Evolutionary conservation across 768 basidiomycete genomes (phyloP).

Genomic region (Leccinum subtestaceum): DNA sequence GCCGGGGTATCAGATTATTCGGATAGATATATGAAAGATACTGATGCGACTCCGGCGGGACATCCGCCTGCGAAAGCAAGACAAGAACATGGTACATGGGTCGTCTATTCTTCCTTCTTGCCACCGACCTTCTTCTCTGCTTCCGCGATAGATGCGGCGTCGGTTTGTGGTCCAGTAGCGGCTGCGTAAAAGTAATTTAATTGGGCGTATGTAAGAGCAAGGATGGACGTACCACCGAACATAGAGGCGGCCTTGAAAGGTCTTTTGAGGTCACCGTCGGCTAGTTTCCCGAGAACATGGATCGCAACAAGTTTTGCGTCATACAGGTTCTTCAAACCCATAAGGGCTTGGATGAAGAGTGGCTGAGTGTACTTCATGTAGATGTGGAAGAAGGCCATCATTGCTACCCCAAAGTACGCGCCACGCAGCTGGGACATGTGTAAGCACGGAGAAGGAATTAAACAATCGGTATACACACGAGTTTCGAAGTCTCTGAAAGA

Average conservation of each 20-base stretch:
- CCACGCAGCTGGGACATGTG: constrained; percentile 48
- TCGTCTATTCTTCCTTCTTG: constrained; percentile 72
- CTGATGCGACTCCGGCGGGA: background rate
- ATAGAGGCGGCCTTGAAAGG: constrained; percentile 81
- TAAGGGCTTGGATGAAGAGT: constrained; percentile 90
- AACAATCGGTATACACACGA: constrained; percentile 46
- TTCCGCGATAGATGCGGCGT: constrained; percentile 81
- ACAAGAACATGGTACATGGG: constrained; percentile 6
- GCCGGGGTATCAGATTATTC: constrained; percentile 1
- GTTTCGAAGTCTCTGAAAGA: constrained; percentile 81
- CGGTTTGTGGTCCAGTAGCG: constrained; percentile 73
- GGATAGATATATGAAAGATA: constrained; percentile 15
- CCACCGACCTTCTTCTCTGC: constrained; percentile 81
- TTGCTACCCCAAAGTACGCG: constrained; percentile 72
- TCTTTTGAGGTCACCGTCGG: constrained; percentile 84
- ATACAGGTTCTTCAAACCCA: constrained; percentile 89
- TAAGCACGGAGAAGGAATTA: background rate
- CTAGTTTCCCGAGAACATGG: constrained; percentile 73
- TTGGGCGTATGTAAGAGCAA: background rate
- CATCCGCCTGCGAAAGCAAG: constrained; percentile 23
- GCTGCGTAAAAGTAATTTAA: constrained; percentile 29
- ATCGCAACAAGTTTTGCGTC: constrained; percentile 85
- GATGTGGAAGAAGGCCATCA: constrained; percentile 90
- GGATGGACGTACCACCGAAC: constrained; percentile 57
- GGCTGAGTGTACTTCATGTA: constrained; percentile 97